Evolutionary conservation across 2,329 filamentous ascomycete species (phyloP), one percentile per base, ranked within the genome.

Genomic region (Cordyceps fumosorosea): DNA sequence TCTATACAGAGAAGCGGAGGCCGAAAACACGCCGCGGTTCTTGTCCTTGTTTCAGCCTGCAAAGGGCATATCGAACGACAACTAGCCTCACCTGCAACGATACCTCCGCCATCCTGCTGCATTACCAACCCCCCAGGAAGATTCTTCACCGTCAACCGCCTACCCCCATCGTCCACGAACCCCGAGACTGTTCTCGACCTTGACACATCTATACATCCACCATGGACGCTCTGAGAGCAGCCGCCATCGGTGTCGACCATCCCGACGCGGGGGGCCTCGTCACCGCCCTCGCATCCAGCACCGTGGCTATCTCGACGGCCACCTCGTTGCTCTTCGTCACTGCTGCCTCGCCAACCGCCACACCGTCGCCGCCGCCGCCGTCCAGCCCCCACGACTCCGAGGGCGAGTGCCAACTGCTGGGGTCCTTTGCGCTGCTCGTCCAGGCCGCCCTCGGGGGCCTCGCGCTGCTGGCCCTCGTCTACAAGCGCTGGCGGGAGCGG

Each of bases 401-500:
- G 57, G 90, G 89, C 67, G 91, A 96, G 76, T 99, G 95, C 74
- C 84, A 88, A 66, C 82, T 99, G 11, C 82, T 99, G 2, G 95
- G 95, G 0, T 85, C 93, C 4, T 99, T 98, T 73, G 93, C 95
- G 14, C 83, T 99, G 61, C 71, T 99, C 40, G 89, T 99, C 6
- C 95, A 99, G 78, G 89, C 85, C 50, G 90, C 91, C 1, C 84
- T 99, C 20, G 95, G 95, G 20, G 85, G 82, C 20, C 79, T 97
- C 62, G 95, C 95, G 10, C 78, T 98, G 58, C 79, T 93, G 60
- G 90, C 92, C 1, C 83, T 99, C 55, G 93, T 98, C 8, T 96
- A 86, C 79, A 99, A 99, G 80, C 84, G 95, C 68, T 96, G 89
- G 86, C 85, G 90, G 66, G 95, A 99, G 77, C 84, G 90, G 62